Percentiles rank a stretch among this genome's conserved stretches.
These are phyloP conservation scores for Botrytis aclada DNA, from an alignment of 2,329 filamentous ascomycete species.

Conservation along the genomic window DNA sequence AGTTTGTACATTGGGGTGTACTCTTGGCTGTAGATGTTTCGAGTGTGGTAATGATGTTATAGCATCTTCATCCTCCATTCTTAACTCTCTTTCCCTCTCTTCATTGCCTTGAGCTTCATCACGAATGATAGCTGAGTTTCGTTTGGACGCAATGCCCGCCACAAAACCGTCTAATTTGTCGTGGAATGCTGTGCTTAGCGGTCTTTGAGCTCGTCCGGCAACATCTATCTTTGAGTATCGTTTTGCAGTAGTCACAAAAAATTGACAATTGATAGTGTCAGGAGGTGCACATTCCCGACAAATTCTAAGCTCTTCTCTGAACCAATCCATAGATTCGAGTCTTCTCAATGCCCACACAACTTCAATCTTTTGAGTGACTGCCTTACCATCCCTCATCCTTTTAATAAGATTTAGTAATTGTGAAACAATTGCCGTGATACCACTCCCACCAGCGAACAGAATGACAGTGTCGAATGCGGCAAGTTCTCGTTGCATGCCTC, in stretches of 20 bases:
- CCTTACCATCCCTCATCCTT: slow-evolving; percentile 90
- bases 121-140: slow-evolving; percentile 78
- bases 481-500: slow-evolving; percentile 86
- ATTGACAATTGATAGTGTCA: slow-evolving; percentile 87
- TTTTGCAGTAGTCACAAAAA: slow-evolving; percentile 83
- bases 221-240: slow-evolving; percentile 32
- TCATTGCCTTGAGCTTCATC: slow-evolving; percentile 77
- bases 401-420: slow-evolving; percentile 94
- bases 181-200: slow-evolving; percentile 73
- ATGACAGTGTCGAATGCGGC: slow-evolving; percentile 92
- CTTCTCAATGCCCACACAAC: slow-evolving; percentile 93
- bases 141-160: slow-evolving; percentile 79
- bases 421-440: slow-evolving; percentile 89
- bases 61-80: slow-evolving; percentile 78
- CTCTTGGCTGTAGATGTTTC: slow-evolving; percentile 59
- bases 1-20: slow-evolving; percentile 34
- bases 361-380: slow-evolving; percentile 84
- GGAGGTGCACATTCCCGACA: slow-evolving; percentile 86
- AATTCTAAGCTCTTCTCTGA: slow-evolving; percentile 89
- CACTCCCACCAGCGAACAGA: slow-evolving; percentile 88
- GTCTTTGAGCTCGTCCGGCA: slow-evolving; percentile 52
- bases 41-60: slow-evolving; percentile 76
- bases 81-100: slow-evolving; percentile 75
- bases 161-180: slow-evolving; percentile 87
- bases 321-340: slow-evolving; percentile 95